A percentile compares a stretch with the other conserved stretches of the same genome.
These are phyloP conservation scores for Massarina eburnea DNA, from an alignment of 2,329 filamentous ascomycete genomes.

Conservation along the genomic window DNA sequence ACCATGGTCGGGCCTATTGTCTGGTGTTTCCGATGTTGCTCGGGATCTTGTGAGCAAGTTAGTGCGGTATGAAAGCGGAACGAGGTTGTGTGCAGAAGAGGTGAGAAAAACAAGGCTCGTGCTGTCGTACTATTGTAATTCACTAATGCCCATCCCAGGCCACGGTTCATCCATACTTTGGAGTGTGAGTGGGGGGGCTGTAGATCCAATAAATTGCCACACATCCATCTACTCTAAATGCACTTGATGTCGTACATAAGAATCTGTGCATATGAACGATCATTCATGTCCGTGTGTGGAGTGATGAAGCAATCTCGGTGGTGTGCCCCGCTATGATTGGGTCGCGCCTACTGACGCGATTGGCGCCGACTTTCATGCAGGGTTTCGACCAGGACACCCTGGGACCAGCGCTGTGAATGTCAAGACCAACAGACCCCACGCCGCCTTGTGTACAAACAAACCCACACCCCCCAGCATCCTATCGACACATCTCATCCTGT, in stretches of 20 bases:
- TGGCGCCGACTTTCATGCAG: conserved; percentile 4
- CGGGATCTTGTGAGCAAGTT: conserved; percentile 67
- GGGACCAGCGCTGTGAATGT: conserved; percentile 20
- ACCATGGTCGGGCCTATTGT: conserved; percentile 71
- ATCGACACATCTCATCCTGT: conserved; percentile 20
- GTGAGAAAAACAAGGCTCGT: conserved; percentile 41
- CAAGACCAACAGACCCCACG: conserved; percentile 36
- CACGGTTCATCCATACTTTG: conserved; percentile 34
- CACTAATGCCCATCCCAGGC: conserved; percentile 18
- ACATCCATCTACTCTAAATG: too few species aligned
- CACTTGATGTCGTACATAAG: too few species aligned
- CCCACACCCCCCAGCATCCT: not conserved
- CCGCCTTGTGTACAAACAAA: conserved; percentile 7
- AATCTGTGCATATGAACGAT: too few species aligned
- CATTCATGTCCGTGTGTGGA: too few species aligned
- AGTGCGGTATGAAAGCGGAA: conserved; percentile 70
- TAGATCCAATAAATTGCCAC: too few species aligned
- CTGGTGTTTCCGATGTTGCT: conserved; percentile 59
- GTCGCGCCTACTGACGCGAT: not conserved
- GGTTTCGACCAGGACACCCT: conserved; percentile 6
- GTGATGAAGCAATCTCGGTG: not conserved
- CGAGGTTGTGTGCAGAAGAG: conserved; percentile 67
- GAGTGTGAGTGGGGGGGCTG: too few species aligned
- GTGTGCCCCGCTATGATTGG: conserved; percentile 1
- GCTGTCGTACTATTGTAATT: not conserved